Base-by-base conservation (phyloP, 2,329 filamentous ascomycete genomes). In the Fusarium acutatum region DNA sequence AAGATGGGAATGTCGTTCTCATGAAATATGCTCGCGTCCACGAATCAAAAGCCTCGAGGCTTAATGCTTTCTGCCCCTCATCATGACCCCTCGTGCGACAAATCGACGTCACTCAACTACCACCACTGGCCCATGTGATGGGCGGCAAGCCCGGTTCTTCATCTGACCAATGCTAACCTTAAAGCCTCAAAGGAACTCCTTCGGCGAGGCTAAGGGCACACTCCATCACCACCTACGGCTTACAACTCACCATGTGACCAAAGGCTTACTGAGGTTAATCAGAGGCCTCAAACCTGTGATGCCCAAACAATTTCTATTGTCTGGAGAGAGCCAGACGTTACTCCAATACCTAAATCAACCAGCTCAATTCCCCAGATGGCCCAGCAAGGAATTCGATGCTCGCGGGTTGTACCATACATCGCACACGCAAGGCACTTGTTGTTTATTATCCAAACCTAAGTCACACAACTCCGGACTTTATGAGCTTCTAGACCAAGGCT, bases 101-200 rank as follows among this genome's bases (percentile, higher is more conserved):
- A 50, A 57, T 62, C 63, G 56, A 72, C 68, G 71, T 74, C 71
- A 74, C 71, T 60, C 67, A 54, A 60, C 57, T 57, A 24, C 52
- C 64, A 72, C 68, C 35, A 22, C 47, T 58, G 38, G 53, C 52
- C 37, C 71, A 74, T 74, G 71, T 74, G 71, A 74, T 74, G 40
- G 67, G 68, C 60, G 71, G 71, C 60, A 74, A 74, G 56, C 71
- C 71, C 71, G 71, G 60, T 69, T 71, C 64, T 52, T 49, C 41
- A 60, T 41, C 28, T 57, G 54, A 44, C 30, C 52, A 61, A 60
- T 56, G 38, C 52, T 57, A 32, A 22, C 44, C 26, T 30, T 12
- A 20, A 26, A 72, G 68, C 71, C 34, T 69, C 60, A 68, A 54
- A 64, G 32, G 28, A 54, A 28, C 20, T 34, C 26, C 13, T 38